Conservation (phyloP, 2,329 filamentous ascomycete species). For the Pseudocercospora cruenta region DNA sequence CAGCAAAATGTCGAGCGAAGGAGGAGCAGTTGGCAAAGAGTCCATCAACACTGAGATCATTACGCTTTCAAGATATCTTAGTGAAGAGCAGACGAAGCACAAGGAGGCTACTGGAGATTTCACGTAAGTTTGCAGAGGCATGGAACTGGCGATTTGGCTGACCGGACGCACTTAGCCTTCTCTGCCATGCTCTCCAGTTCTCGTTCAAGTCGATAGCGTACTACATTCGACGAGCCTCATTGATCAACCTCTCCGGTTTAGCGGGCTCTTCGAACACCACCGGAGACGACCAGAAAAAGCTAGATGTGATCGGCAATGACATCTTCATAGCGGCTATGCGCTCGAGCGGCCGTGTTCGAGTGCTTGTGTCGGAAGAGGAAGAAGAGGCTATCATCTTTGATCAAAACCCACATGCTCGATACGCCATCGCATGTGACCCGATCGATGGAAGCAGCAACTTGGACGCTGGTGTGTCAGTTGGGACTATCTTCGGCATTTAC, state of each 20-base stretch:
- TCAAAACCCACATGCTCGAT: constrained; percentile 73
- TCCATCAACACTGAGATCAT: constrained; percentile 95
- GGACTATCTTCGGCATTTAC: constrained; percentile 95
- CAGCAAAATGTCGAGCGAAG: constrained; percentile 16
- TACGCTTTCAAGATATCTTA: constrained; percentile 92
- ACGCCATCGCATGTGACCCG: constrained; percentile 95
- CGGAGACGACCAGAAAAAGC: constrained; percentile 98
- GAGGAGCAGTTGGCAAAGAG: constrained; percentile 55
- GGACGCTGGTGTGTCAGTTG: constrained; percentile 95
- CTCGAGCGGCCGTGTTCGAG: constrained; percentile 84
- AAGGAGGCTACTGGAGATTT: constrained; percentile 97
- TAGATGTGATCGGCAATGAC: constrained; percentile 98
- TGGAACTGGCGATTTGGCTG: constrained; percentile 17
- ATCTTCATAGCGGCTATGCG: constrained; percentile 95
- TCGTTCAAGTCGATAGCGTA: constrained; percentile 99
- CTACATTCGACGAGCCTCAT: constrained; percentile 93
- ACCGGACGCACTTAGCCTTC: constrained; percentile 62
- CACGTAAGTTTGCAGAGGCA: constrained; percentile 66
- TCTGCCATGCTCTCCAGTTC: constrained; percentile 98
- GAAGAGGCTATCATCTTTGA: constrained; percentile 88
- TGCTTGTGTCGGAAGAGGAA: constrained; percentile 97
- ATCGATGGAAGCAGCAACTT: constrained; percentile 98
- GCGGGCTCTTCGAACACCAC: constrained; percentile 94
- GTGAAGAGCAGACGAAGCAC: constrained; percentile 92
- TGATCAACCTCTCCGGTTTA: constrained; percentile 86